Base-by-base conservation (phyloP, 169 alveolate species). In the Cryptosporidium meleagridis region DNA sequence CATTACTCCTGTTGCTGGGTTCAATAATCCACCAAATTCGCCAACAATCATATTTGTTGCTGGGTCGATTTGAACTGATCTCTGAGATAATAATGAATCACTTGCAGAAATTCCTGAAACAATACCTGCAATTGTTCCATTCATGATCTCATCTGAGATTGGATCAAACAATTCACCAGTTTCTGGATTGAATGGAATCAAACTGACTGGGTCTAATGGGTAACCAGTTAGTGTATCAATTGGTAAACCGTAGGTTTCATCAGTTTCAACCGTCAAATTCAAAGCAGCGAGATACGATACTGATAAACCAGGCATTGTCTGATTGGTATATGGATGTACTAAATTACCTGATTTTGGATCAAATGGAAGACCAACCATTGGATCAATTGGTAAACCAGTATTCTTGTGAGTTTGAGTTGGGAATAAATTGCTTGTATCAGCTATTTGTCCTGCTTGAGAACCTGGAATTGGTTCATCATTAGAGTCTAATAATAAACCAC, bases 391-490 rank as follows among this genome's bases (percentile, higher is more conserved):
- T 12, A 62, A 41, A 39, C 75, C 80, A 45, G 89, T 62, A 14
- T 18, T 9, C 7, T 65, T 80, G 52, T 80, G 80, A 12, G 89
- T 80, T 26, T 80, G 89, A n/a, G 14, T 9, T 14, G 89, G 89
- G 62, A 35, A 41, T 16, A 41, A 1, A 0, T 37, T 37, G 14
- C 26, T 18, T 35, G 53, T 41, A 9, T 29, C 39, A 10, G 73
- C 65, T 33, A 80, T 59, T 62, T 37, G 68, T 14, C 89, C 89
- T 62, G 80, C 80, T 44, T 44, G 69, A 18, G 89, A 80, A 14
- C 89, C 89, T 80, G 89, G 89, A 80, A 80, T 80, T 53, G 58
- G 71, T 33, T 73, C 44, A n/a, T 31, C 72, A 53, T 31, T 10
- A 52, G 26, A 14, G 35, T 55, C 86, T 33, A 73, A 35, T 18